phyloP scores from a whole-genome alignment of 768 basidiomycete species.

The Mycena kentingensis region DNA sequence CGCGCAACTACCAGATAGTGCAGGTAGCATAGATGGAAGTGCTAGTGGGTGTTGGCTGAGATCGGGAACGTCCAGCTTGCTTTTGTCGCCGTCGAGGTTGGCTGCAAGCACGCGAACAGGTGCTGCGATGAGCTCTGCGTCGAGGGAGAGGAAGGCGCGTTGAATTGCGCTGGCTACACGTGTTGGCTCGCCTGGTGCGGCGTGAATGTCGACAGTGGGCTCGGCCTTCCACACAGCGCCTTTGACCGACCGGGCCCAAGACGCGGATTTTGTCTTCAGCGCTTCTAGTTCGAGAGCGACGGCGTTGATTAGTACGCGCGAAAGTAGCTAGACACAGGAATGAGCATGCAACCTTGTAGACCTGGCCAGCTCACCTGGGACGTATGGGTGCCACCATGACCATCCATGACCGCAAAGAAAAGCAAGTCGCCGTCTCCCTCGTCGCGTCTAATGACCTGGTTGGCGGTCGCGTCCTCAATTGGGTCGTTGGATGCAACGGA shows the following conservation, averaged over 20 bases:
- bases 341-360: not conserved
- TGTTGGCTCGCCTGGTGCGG: conserved; percentile 47
- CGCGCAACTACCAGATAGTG: conserved; percentile 90
- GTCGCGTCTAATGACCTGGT: conserved; percentile 67
- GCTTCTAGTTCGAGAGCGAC: conserved; percentile 74
- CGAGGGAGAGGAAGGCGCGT: conserved; percentile 79
- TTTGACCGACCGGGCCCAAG: conserved; percentile 36
- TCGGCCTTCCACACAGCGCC: conserved; percentile 37
- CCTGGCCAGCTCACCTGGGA: conserved; percentile 44
- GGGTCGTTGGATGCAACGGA: conserved; percentile 84
- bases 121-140: conserved; percentile 77
- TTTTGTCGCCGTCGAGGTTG: conserved; percentile 55
- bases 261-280: conserved; percentile 43
- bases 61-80: conserved; percentile 55
- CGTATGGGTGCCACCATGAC: conserved; percentile 84
- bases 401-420: conserved; percentile 90
- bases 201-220: conserved; percentile 37
- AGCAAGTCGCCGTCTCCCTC: conserved; percentile 72
- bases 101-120: conserved; percentile 73
- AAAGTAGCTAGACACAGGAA: conserved; percentile 51
- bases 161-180: conserved; percentile 69
- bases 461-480: conserved; percentile 85
- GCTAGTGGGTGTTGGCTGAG: conserved; percentile 72
- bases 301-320: conserved; percentile 80
- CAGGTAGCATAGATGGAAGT: conserved; percentile 74